Base-by-base conservation (phyloP, 495 filamentous ascomycete species). In the Penicillium angulare region DNA sequence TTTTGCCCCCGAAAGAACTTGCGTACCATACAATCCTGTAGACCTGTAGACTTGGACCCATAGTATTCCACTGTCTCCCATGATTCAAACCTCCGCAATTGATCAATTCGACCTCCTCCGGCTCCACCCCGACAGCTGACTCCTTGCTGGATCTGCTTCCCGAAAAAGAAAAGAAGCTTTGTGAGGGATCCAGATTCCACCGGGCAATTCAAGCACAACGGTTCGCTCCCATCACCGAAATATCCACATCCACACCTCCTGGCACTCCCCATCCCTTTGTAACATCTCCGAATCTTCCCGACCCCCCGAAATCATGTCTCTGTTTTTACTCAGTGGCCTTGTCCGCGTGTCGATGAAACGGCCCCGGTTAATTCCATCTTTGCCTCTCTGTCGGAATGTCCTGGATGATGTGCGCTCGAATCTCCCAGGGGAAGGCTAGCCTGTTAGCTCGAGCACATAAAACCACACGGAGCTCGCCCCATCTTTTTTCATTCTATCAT, bases 211-310 rank as follows among this genome's bases (percentile, higher is more conserved):
- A 43, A 43, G 63, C 52, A 43, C 59, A 67, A 64, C 64, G 65
- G 68, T 68, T 68, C 68, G 68, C 66, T 67, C 60, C 64, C 69
- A 66, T 59, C 66, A 68, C 61, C 67, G 62, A 65, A 65, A 57
- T 63, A 62, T 60, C 64, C 68, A 68, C 69, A 57, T 63, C 52
- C 36, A 29, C 53, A 49, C 56, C 58, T 56, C 58, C 58, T 57
- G 57, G 56, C 52, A 43, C 60, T 63, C 63, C 55, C 60, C 56
- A 58, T 49, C 53, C 59, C 55, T 63, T 55, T 46, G 16, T 47
- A 18, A 22, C 23, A 43, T 50, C 53, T 60, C 70, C 70, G 70
- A 69, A 50, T 73, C 68, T 68, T 73, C 62, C 70, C 70, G 70
- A 73, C 39, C 38, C 32, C 46, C 46, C 45, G 38, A 55, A 50